These are phyloP conservation scores for Kurtzmaniella quercitrusa DNA, from an alignment of 1,139 yeast genomes.

Conservation along the genomic window DNA sequence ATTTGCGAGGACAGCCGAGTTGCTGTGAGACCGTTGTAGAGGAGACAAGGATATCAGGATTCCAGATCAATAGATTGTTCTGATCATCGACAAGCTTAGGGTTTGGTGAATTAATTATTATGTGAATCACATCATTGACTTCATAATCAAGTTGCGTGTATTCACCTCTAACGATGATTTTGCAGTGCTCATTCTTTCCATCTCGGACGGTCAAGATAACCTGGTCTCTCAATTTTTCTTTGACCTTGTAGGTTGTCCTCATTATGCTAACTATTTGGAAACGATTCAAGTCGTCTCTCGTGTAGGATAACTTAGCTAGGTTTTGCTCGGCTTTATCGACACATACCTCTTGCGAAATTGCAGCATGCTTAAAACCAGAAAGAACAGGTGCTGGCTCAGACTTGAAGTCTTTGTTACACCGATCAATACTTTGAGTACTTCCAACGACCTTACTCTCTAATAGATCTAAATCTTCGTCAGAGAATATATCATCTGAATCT, in stretches of 20 bases:
- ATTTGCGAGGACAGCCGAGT: slow-evolving; percentile 65
- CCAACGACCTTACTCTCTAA: neutral
- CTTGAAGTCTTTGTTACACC: neutral
- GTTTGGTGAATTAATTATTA: slow-evolving; percentile 31
- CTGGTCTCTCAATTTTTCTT: slow-evolving; percentile 35
- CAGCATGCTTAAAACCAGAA: neutral
- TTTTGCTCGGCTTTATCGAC: neutral
- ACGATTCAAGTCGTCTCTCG: slow-evolving; percentile 46
- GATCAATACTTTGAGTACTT: neutral
- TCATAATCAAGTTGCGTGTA: slow-evolving; percentile 43
- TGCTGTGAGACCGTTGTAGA: slow-evolving; percentile 83
- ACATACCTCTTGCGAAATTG: neutral
- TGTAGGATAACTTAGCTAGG: slow-evolving; percentile 40
- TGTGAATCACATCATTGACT: slow-evolving; percentile 55
- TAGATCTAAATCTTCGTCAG: slow-evolving; percentile 16
- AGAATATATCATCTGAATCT: slow-evolving; percentile 26
- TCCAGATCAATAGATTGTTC: slow-evolving; percentile 64
- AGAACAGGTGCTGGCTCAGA: too few species aligned
- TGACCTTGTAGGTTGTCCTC: slow-evolving; percentile 26
- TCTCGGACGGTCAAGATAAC: slow-evolving; percentile 47
- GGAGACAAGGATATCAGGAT: slow-evolving; percentile 79
- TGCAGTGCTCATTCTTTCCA: slow-evolving; percentile 23
- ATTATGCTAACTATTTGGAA: slow-evolving; percentile 41
- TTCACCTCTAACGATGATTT: slow-evolving; percentile 46
- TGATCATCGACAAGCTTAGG: slow-evolving; percentile 49